Conservation (phyloP, 306 rosid genomes). For the Castanea mollissima region DNA sequence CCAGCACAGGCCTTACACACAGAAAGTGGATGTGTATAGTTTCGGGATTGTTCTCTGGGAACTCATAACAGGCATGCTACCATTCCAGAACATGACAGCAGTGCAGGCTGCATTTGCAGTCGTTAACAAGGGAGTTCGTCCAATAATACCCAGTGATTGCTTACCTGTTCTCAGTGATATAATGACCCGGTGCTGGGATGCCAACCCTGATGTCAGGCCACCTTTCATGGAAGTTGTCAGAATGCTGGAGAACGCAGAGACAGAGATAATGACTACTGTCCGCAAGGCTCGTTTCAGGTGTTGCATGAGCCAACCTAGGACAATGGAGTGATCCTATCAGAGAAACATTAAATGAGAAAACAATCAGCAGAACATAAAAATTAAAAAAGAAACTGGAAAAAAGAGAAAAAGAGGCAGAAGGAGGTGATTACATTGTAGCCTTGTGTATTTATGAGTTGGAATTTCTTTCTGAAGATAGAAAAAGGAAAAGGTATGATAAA, state of each 20-base stretch:
- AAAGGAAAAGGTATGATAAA: neutral
- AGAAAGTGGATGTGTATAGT: conserved; percentile 93
- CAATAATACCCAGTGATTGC: conserved; percentile 75
- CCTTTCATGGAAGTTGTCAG: conserved; percentile 74
- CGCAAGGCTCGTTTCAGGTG: conserved; percentile 98
- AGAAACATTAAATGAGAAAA: conserved; percentile 24
- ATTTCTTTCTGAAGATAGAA: conserved; percentile 31
- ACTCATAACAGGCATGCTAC: conserved; percentile 91
- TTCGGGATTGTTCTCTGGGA: conserved; percentile 98
- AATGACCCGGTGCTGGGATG: conserved; percentile 97
- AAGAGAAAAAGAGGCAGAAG: conserved; percentile 33
- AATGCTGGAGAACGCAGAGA: conserved; percentile 93
- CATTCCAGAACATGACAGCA: conserved; percentile 97
- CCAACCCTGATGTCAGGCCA: conserved; percentile 90
- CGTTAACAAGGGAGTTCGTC: conserved; percentile 85
- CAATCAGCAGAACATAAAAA: conserved; percentile 37
- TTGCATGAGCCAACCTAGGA: conserved; percentile 88
- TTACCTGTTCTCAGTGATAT: conserved; percentile 83
- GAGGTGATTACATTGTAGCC: conserved; percentile 45
- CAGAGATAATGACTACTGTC: conserved; percentile 79
- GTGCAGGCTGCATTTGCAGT: conserved; percentile 99
- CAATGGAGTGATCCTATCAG: conserved; percentile 61
- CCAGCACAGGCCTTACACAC: conserved; percentile 97
- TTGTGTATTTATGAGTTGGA: conserved; percentile 63
- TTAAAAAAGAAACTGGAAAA: conserved; percentile 23